Evolutionary conservation across 202 grass and related monocot species (phyloP), one percentile per base, ranked within the genome.

Genomic region (Bolboschoenoplectus hybrid): DNA sequence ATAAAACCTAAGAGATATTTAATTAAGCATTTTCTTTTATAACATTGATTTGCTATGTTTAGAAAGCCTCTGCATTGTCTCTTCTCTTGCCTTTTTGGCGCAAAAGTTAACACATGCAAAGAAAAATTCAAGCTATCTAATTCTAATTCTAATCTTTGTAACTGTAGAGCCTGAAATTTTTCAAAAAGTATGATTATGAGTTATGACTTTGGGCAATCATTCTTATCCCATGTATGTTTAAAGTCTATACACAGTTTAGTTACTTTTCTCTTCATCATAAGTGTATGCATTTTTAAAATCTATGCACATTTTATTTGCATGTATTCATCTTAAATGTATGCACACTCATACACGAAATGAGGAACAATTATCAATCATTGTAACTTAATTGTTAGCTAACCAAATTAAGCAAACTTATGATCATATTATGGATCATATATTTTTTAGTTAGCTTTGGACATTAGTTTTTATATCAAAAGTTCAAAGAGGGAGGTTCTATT

Each of bases 321-420:
- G 38, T 78, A 58, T 78, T 78, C 51, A 58, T 39, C 13, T 7
- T 40, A 58, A 39, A 11, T n/a, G 74, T 58, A 40, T 58, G 52
- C 74, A 58, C 16, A 16, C 12, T 79, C 74, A n/a, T 57, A 79
- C 52, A 79, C 26, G 56, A 56, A 56, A 77, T 17, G 74, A 10
- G 5, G 2, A 38, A 12, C 4, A 35, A 53, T 56, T 36, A 38
- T 0, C 44, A 49, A 49, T 71, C 17, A 19, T 46, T 0, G 19
- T 3, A 9, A 71, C 17, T 71, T 71, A 2, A 45, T 73, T 49
- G 10, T 26, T 5, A 47, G 39, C 4, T 2, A 5, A 49, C 7
- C n/a, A 73, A 73, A 73, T 49, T 49, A 11, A 49, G 2, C 14
- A 32, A 49, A 71, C 2, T 70, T 44, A 9, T 20, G 68, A 19